These are phyloP conservation scores for Microbotryomycetes sp. DNA, from an alignment of 1,284 basidiomycete genomes.

Conservation along the genomic window DNA sequence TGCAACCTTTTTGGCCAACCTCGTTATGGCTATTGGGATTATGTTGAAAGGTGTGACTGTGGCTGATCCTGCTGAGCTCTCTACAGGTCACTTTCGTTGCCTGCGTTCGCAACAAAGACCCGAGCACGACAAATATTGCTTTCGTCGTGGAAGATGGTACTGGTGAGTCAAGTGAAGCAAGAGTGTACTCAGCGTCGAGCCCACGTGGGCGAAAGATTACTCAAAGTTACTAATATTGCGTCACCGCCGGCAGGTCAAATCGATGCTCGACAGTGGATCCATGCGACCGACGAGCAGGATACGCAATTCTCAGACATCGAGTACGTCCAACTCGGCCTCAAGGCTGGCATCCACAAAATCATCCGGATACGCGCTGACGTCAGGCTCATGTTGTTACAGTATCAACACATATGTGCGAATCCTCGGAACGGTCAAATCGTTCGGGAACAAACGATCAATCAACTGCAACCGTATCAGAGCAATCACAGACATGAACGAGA, in stretches of 20 bases:
- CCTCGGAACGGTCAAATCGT: slow-evolving; percentile 80
- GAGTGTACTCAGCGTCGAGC: neutral
- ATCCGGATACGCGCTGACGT: slow-evolving; percentile 8
- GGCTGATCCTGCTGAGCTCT: too few relatives aligned
- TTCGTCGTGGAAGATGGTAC: slow-evolving; percentile 85
- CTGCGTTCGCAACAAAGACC: slow-evolving; percentile 62
- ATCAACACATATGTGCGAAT: slow-evolving; percentile 76
- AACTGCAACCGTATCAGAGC: slow-evolving; percentile 66
- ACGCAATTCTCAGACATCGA: neutral
- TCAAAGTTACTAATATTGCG: neutral
- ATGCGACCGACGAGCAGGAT: slow-evolving; percentile 52
- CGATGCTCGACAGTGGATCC: slow-evolving; percentile 84
- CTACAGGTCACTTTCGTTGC: slow-evolving; percentile 61
- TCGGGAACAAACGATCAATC: slow-evolving; percentile 74
- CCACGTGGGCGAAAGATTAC: neutral
- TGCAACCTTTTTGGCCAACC: too few relatives aligned
- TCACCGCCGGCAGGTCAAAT: slow-evolving; percentile 50
- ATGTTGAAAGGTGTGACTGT: too few relatives aligned
- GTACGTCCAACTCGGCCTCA: slow-evolving; percentile 33
- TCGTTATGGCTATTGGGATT: neutral
- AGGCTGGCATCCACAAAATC: slow-evolving; percentile 12
- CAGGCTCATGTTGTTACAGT: slow-evolving; percentile 45
- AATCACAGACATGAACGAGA: slow-evolving; percentile 67
- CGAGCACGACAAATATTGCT: slow-evolving; percentile 72
- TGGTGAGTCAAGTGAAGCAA: slow-evolving; percentile 40